Percentiles rank a stretch among this genome's conserved stretches.
Evolutionary conservation across 495 filamentous ascomycete genomes (phyloP).

Genomic region (Lepraria neglecta): DNA sequence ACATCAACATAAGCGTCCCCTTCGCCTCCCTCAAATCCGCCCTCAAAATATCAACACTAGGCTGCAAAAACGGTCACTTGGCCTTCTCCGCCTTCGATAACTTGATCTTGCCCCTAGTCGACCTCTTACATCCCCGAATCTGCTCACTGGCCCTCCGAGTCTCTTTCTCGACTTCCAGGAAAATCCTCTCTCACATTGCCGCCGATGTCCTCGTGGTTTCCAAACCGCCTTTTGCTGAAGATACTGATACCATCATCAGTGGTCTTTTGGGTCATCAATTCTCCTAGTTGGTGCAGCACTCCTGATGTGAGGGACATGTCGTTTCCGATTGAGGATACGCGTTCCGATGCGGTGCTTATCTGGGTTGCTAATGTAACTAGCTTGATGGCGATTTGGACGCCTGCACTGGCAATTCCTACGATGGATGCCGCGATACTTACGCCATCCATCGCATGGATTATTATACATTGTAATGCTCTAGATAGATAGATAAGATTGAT

Average conservation of each 20-base stretch:
- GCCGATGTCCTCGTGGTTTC: constrained; percentile 16
- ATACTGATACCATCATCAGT: constrained; percentile 9
- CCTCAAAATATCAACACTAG: constrained; percentile 16
- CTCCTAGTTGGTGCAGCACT: constrained; percentile 22
- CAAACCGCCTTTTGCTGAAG: constrained; percentile 17
- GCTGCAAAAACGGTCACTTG: constrained; percentile 25
- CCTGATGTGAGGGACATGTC: constrained; percentile 21
- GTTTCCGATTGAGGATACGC: constrained; percentile 20
- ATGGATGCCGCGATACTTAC: constrained; percentile 25
- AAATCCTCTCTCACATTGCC: constrained; percentile 19
- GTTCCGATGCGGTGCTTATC: constrained; percentile 21
- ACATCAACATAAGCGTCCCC: constrained; percentile 26
- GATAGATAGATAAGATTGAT: neutral
- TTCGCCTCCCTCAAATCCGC: constrained; percentile 24
- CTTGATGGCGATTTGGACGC: constrained; percentile 26
- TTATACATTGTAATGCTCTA: neutral
- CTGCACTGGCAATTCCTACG: constrained; percentile 22
- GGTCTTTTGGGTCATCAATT: constrained; percentile 10
- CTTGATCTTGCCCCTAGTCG: constrained; percentile 7
- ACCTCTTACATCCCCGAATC: neutral
- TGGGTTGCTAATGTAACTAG: constrained; percentile 25
- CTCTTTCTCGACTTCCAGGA: constrained; percentile 12
- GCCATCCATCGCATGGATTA: constrained; percentile 21
- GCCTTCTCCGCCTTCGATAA: constrained; percentile 14
- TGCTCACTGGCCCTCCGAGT: constrained; percentile 19